Evolutionary conservation across 2,329 filamentous ascomycete species (phyloP), one percentile per base, ranked within the genome.

Genomic region (Domatiomyces globalis): DNA sequence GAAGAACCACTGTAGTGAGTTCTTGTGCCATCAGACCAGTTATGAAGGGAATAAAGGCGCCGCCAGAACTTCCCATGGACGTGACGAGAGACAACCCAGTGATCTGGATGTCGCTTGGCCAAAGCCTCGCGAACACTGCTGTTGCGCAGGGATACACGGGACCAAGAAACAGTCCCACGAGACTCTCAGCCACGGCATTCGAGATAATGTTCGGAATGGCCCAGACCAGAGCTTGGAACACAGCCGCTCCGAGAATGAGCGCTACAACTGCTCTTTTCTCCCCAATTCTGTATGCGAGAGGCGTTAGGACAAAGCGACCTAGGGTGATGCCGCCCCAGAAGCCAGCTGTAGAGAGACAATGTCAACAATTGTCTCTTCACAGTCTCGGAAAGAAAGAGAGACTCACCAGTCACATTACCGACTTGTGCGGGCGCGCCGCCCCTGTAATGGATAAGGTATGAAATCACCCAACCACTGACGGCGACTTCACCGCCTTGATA

Each of bases 401-500:
- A 47, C 45, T 47, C 15, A 47, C 45, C 45, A 1, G 84, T 87
- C 19, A 92, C 84, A 65, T 92, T 92, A 36, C 87, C 87, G 17
- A 92, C 84, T 2, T 75, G 73, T 0, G 76, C 72, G 5, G 85
- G 84, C 59, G 84, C 74, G 12, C 85, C 86, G 51, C 80, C 71
- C 39, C 86, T 81, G 56, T 80, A 77, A 48, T 77, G 76, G 66
- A 92, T 87, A 42, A 94, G 71, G 69, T 89, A 94, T 2, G 84
- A 87, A 55, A 90, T 87, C 47, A 90, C 83, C 87, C 87, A 94
- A 49, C 87, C 86, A 0, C 83, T 86, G 57, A 90, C 85, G 12
- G 81, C 82, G 15, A 94, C 86, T 67, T 94, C 87, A 36, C 84
- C 83, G 33, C 86, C 87, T 66, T 92, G 85, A 65, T 94, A 94